These are phyloP conservation scores for Pythium pectinolyticum DNA, from an alignment of 352 stramenopile genomes.

Conservation along the genomic window DNA sequence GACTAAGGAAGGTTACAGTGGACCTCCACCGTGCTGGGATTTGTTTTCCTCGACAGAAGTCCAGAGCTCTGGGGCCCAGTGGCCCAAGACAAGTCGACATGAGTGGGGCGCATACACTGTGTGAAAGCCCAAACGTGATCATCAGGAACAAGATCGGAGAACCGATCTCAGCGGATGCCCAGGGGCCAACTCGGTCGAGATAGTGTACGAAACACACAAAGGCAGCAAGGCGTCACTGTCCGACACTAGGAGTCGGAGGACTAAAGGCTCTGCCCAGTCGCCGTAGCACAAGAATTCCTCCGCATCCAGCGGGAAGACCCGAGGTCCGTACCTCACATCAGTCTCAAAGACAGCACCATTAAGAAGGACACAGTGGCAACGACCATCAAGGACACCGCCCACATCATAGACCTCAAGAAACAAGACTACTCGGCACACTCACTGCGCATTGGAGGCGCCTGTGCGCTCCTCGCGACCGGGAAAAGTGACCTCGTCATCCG, in stretches of 20 bases:
- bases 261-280: constrained; percentile 11
- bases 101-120: not conserved
- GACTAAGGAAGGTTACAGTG: not conserved
- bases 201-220: constrained; percentile 9
- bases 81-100: constrained; percentile 8
- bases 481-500: constrained; percentile 26
- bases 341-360: constrained; percentile 10
- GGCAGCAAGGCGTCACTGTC: constrained; percentile 4
- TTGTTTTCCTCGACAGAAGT: constrained; percentile 27
- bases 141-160: not conserved
- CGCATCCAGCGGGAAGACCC: not conserved
- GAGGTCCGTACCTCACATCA: constrained; percentile 16
- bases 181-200: constrained; percentile 2
- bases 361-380: constrained; percentile 18
- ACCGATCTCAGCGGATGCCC: not conserved
- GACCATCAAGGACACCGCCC: constrained; percentile 23
- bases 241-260: constrained; percentile 16
- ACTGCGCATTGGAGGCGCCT: constrained; percentile 24
- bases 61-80: too few relatives aligned
- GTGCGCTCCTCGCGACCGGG: constrained; percentile 20
- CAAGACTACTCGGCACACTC: constrained; percentile 27
- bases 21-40: constrained; percentile 21
- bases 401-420: constrained; percentile 4
- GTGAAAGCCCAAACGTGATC: constrained; percentile 13
- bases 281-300: constrained; percentile 14